Base-by-base conservation (phyloP, 192 early-diverging fungal species). In the Linnemannia exigua region DNA sequence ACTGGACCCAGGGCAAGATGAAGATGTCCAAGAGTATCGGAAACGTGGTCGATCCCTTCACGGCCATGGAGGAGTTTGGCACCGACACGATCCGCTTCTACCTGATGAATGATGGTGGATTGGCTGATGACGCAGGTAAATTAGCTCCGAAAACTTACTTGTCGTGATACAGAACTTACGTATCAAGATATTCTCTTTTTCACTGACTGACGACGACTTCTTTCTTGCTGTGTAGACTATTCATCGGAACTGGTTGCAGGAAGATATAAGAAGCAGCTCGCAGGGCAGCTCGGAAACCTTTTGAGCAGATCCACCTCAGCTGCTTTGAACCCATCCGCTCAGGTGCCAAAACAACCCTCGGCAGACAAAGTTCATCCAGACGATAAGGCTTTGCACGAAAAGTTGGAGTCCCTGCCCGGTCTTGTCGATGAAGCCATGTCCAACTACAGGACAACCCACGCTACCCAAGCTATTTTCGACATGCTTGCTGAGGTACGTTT, bases 21-120 rank as follows among this genome's bases (percentile, higher is more conserved):
- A 99, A 99, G 87, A 99, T 99, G 97, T 98, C 97, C 33, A 99
- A 99, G 85, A 96, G 94, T 89, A 87, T 89, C 63, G 97, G 97
- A 19, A 99, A 98, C 75, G 98, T 98, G 0, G 96, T 94, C 1
- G 96, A 98, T 80, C 98, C 98, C 2, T 90, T 94, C 74, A 87
- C 89, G 38, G 89, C 93, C 33, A 88, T 98, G 67, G 72, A 92
- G 12, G 74, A 77, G 25, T 98, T 93, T 76, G 97, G 98, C 8
- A 93, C 96, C 8, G 98, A 99, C 77, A 82, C 96, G 11, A 91
- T 98, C 25, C 93, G 97, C 41, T 99, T 95, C 74, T 99, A 94
- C 86, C 90, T 99, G 46, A 93, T 98, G 76, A 94, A 96, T 36
- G 95, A 98, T 89, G 97, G 98, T 47, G 96, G 97, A 2, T 90